Conservation (phyloP, 1,284 basidiomycete genomes). For the Anthracocystis panici-leucophaei region DNA sequence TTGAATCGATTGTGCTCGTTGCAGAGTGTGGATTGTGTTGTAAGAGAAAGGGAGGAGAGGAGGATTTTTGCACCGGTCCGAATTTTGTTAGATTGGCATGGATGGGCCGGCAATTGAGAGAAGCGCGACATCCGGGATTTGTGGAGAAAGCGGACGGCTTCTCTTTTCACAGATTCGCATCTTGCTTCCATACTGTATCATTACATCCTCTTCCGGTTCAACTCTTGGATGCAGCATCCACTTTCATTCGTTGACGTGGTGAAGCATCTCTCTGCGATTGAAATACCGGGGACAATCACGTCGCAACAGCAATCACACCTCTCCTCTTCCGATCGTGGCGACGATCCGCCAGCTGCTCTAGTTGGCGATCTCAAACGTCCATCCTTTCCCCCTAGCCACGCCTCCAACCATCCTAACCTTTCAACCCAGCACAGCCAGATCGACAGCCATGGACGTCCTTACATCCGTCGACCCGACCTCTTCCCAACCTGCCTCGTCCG, state of each 20-base stretch:
- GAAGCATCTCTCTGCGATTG: too few relatives aligned
- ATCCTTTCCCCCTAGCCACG: too few relatives aligned
- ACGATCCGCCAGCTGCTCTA: too few relatives aligned
- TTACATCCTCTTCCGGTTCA: too few relatives aligned
- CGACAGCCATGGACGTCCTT: constrained; percentile 53
- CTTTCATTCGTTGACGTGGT: too few relatives aligned
- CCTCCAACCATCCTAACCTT: neutral
- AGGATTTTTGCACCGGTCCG: neutral
- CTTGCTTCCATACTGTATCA: neutral
- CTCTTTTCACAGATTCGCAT: neutral
- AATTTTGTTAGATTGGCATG: constrained; percentile 3
- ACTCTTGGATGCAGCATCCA: too few relatives aligned
- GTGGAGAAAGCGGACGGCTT: neutral
- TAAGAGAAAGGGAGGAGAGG: neutral
- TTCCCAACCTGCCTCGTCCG: constrained; percentile 44
- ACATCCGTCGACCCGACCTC: constrained; percentile 58
- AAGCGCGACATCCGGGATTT: constrained; percentile 15
- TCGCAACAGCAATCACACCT: too few relatives aligned
- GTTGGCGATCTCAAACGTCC: too few relatives aligned
- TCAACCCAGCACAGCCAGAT: too few relatives aligned
- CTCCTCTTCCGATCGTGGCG: too few relatives aligned
- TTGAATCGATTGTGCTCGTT: neutral
- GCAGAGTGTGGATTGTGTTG: neutral
- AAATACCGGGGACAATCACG: too few relatives aligned
- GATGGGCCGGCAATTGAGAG: constrained; percentile 5